A percentile compares a stretch with the other conserved stretches of the same genome.
phyloP scores from a whole-genome alignment of 805 yeast species.

The Nematodospora valgi region DNA sequence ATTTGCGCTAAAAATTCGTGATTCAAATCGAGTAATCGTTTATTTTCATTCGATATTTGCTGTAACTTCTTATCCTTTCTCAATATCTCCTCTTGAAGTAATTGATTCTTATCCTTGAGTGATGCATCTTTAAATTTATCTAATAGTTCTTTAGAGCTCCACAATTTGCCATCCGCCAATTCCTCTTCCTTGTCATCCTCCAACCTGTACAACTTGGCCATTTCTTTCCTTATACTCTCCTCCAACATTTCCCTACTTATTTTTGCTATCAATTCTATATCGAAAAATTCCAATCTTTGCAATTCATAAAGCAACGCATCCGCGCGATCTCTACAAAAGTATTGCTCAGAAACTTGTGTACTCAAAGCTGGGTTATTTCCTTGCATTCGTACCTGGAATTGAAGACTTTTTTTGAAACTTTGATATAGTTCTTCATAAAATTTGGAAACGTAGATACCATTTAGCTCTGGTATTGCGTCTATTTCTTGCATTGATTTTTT shows the following conservation, averaged over 20 bases:
- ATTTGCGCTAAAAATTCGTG: slow-evolving; percentile 18
- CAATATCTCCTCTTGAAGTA: slow-evolving; percentile 20
- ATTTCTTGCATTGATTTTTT: slow-evolving; percentile 10
- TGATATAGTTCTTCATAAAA: slow-evolving; percentile 15
- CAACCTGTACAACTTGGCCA: not conserved
- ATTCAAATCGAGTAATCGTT: slow-evolving; percentile 28
- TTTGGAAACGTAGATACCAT: slow-evolving; percentile 22
- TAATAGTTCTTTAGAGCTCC: slow-evolving; percentile 7
- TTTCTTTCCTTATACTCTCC: slow-evolving; percentile 7
- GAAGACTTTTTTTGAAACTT: slow-evolving; percentile 10
- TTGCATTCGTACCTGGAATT: not conserved
- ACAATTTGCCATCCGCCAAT: not conserved
- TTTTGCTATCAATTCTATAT: slow-evolving; percentile 21
- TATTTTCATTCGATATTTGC: slow-evolving; percentile 23
- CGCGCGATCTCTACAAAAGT: slow-evolving; percentile 7
- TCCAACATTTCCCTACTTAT: slow-evolving; percentile 20
- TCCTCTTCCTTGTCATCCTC: slow-evolving; percentile 7
- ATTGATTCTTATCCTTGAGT: slow-evolving; percentile 15
- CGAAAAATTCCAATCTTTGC: slow-evolving; percentile 16
- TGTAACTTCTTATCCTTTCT: slow-evolving; percentile 20
- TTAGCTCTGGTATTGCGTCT: slow-evolving; percentile 24
- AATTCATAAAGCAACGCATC: slow-evolving; percentile 22
- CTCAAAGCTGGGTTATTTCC: not conserved
- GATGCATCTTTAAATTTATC: slow-evolving; percentile 14
- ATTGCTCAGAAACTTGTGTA: slow-evolving; percentile 2